These are phyloP conservation scores for Rhizopogon roseolus DNA, from an alignment of 768 basidiomycete species.

Conservation along the genomic window DNA sequence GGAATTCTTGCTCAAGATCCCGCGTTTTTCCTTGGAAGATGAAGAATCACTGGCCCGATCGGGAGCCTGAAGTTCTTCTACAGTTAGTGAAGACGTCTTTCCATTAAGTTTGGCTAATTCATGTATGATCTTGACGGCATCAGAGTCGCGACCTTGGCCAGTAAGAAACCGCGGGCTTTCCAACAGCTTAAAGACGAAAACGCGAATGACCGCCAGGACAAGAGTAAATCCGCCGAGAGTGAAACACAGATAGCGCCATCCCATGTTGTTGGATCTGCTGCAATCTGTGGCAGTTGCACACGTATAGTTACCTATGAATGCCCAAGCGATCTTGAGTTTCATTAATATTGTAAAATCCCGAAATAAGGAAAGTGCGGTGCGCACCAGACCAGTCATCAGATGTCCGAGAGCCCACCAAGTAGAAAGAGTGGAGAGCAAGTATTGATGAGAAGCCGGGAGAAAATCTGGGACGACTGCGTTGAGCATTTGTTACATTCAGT, in stretches of 20 bases:
- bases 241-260: constrained; percentile 59
- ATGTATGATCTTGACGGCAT: constrained; percentile 45
- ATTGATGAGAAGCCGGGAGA: constrained; percentile 50
- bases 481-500: not conserved
- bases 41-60: constrained; percentile 14
- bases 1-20: constrained; percentile 36
- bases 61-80: constrained; percentile 38
- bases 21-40: constrained; percentile 11
- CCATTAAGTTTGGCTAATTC: constrained; percentile 49
- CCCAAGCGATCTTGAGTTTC: constrained; percentile 47
- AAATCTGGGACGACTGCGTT: constrained; percentile 35
- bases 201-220: constrained; percentile 45
- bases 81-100: constrained; percentile 33
- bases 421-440: constrained; percentile 50
- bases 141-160: constrained; percentile 46
- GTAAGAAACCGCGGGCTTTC: constrained; percentile 58
- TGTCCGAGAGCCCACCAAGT: constrained; percentile 60
- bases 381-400: constrained; percentile 42
- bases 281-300: constrained; percentile 35
- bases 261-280: constrained; percentile 47
- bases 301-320: constrained; percentile 50
- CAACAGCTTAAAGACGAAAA: constrained; percentile 47
- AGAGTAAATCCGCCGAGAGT: constrained; percentile 49
- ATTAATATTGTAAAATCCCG: not conserved
- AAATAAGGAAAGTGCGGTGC: constrained; percentile 1